Evolutionary conservation across 345 rosid genomes (phyloP).

Genomic region (Sapria himalayana): DNA sequence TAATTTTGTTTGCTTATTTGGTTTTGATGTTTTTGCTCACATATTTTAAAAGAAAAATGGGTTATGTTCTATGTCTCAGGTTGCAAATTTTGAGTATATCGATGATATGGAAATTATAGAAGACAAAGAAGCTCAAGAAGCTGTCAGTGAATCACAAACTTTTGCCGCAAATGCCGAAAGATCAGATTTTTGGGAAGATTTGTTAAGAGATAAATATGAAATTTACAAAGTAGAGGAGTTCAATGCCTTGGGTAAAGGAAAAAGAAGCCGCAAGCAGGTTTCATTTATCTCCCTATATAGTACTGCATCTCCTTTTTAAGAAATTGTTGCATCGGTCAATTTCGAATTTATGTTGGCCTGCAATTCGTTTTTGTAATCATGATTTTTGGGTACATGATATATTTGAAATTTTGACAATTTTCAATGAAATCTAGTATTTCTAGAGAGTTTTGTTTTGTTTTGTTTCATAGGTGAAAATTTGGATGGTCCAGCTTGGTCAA

Average conservation of each 20-base stretch:
- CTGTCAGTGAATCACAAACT: constrained; percentile 33
- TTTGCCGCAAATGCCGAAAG: constrained; percentile 34
- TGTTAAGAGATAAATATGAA: constrained; percentile 60
- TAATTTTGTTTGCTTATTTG: neutral
- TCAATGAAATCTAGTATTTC: no score
- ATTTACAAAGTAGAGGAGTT: constrained; percentile 70
- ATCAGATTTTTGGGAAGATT: constrained; percentile 82
- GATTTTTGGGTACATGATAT: no score
- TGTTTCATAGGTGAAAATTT: no score
- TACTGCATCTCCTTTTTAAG: constrained; percentile 3
- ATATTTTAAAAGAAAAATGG: neutral
- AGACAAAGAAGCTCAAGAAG: constrained; percentile 42
- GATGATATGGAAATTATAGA: constrained; percentile 64
- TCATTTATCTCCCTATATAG: no score
- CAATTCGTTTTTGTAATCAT: no score
- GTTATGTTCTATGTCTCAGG: constrained; percentile 25
- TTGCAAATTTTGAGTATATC: constrained; percentile 87
- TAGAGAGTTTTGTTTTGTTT: no score
- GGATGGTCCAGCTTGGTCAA: no score
- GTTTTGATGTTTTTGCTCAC: constrained; percentile 7
- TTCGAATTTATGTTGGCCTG: no score
- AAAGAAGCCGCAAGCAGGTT: constrained; percentile 94
- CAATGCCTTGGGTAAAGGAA: constrained; percentile 81
- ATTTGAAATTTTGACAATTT: no score
- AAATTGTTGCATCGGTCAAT: no score